Conservation (phyloP, 1,139 yeast genomes). For the Meyerozyma guilliermondii region DNA sequence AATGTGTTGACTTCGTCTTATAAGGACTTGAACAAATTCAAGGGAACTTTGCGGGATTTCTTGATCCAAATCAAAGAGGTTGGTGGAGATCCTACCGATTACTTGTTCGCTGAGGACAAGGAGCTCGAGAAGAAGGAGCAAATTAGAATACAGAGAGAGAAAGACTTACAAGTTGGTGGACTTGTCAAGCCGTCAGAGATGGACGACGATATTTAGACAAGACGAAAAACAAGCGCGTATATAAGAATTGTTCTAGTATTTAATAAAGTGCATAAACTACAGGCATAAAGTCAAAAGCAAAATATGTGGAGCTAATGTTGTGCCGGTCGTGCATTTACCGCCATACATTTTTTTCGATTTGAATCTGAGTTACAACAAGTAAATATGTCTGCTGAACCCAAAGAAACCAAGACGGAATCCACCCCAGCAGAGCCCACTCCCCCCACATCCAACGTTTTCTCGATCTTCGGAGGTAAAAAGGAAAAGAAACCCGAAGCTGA, state of each 20-base stretch:
- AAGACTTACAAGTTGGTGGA: constrained; percentile 88
- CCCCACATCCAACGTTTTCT: constrained; percentile 75
- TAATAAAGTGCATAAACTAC: not conserved
- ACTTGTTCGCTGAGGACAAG: constrained; percentile 90
- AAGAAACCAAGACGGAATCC: constrained; percentile 25
- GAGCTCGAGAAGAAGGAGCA: constrained; percentile 72
- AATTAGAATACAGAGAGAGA: constrained; percentile 66
- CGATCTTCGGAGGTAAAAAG: constrained; percentile 87
- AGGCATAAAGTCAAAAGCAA: no score
- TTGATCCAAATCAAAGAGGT: constrained; percentile 91
- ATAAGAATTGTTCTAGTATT: not conserved
- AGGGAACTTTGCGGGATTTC: constrained; percentile 88
- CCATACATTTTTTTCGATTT: not conserved
- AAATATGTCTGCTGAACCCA: constrained; percentile 35
- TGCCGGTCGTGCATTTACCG: not conserved
- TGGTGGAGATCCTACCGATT: constrained; percentile 93
- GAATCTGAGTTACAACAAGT: not conserved
- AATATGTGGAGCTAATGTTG: not conserved
- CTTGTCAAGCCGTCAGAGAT: constrained; percentile 93
- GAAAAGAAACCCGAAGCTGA: constrained; percentile 41
- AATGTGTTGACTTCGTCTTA: constrained; percentile 71
- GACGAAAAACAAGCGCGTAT: constrained; percentile 3
- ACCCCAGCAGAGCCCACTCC: constrained; percentile 32
- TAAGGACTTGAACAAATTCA: constrained; percentile 70
- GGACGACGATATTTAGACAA: constrained; percentile 48